Percentiles rank a stretch among this genome's conserved stretches.
These are phyloP conservation scores for Penicillium coffeae DNA, from an alignment of 495 filamentous ascomycete genomes.

Conservation along the genomic window DNA sequence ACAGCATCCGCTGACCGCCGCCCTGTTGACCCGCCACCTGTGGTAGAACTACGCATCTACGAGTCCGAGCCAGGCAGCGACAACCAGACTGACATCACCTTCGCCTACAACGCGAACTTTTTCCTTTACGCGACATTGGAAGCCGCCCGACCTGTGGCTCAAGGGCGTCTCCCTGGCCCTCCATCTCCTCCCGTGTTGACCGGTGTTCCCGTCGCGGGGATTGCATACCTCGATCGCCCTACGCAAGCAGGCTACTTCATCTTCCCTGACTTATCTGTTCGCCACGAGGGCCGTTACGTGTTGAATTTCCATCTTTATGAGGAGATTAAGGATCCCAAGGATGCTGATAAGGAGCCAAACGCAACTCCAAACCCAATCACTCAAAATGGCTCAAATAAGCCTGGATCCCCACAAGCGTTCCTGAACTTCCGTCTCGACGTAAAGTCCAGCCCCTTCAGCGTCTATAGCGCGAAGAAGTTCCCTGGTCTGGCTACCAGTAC, in stretches of 20 bases:
- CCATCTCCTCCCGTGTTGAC: conserved; percentile 82
- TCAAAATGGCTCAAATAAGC: conserved; percentile 22
- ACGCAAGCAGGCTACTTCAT: conserved; percentile 93
- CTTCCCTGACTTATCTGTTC: conserved; percentile 94
- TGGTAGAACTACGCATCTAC: conserved; percentile 87
- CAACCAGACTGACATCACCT: conserved; percentile 72
- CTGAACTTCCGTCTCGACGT: conserved; percentile 79
- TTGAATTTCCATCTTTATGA: conserved; percentile 92
- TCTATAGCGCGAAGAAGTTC: conserved; percentile 98
- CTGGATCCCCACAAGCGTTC: conserved; percentile 37
- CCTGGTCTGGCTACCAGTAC: conserved; percentile 92
- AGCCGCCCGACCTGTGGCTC: conserved; percentile 78
- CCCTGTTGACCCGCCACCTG: conserved; percentile 93
- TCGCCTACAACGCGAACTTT: conserved; percentile 93
- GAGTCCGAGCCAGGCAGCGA: conserved; percentile 64
- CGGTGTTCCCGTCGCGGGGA: conserved; percentile 91
- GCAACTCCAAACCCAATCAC: conserved; percentile 23
- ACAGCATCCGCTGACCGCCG: conserved; percentile 91
- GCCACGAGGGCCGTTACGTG: conserved; percentile 89
- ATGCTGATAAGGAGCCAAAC: conserved; percentile 52
- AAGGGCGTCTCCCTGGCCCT: conserved; percentile 65
- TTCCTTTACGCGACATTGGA: conserved; percentile 95
- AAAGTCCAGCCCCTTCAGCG: conserved; percentile 79
- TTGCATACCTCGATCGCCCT: conserved; percentile 93
- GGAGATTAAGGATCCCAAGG: conserved; percentile 76